Evolutionary conservation across 2,329 filamentous ascomycete species (phyloP), one percentile per base, ranked within the genome.

Genomic region (Samsoniella hepiali): DNA sequence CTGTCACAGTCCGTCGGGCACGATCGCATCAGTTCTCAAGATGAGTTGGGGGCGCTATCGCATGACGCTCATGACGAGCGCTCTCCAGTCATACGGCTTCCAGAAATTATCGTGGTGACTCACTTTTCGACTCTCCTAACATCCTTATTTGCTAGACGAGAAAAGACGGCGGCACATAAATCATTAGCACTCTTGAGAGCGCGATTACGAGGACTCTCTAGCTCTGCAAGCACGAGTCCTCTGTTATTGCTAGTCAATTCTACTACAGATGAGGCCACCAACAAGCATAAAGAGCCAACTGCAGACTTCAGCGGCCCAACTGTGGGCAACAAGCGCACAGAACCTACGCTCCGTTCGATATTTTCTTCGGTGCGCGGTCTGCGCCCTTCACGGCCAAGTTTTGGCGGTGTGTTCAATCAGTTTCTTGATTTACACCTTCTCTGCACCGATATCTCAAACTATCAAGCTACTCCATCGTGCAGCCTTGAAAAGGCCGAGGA

Each of bases 201-300:
- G 3, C 78, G 76, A 54, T 73, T 87, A 13, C 78, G 79, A 27
- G 72, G 75, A 64, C 72, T 86, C 8, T 74, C 82, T 1, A 78
- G 76, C 36, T 76, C 72, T 9, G 66, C 77, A 29, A 62, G 73
- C 8, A 74, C 75, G 11, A 76, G 72, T 13, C 79, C 83, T 1
- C 76, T 87, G 6, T 74, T 86, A 36, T 71, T 88, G 64, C 73
- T 88, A 2, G 77, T 86, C 63, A 88, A 87, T 73, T 79, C 80
- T 0, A 83, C 81, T 1, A 76, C 65, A 10, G 38, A 45, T 7
- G 58, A 55, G n/a, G 15, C 34, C 11, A 34, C 10, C 10, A 42
- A 13, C 17, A 36, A 36, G 38, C 34, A 32, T 49, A 32, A 31
- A 32, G 31, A 15, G n/a, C 47, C 55, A 29, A 5, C 31, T 36